Percentiles rank a stretch among this genome's conserved stretches.
Evolutionary conservation across 495 filamentous ascomycete species (phyloP).

Genomic region (Diplogelasinospora grovesii): DNA sequence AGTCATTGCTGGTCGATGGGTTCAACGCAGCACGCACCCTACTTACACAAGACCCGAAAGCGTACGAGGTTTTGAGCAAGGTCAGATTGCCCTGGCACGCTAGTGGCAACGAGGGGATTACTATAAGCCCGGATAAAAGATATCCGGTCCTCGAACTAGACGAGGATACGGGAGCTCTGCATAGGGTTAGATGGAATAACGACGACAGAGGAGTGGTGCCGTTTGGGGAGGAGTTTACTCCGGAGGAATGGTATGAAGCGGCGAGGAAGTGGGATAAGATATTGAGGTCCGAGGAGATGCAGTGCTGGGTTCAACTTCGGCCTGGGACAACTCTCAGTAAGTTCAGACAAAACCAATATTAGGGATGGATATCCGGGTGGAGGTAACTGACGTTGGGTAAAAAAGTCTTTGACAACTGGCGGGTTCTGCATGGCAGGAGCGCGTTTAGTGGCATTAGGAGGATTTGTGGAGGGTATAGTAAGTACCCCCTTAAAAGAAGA

Average conservation of each 20-base stretch:
- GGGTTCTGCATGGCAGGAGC: conserved; percentile 78
- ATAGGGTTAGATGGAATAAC: conserved; percentile 85
- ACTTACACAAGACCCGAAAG: conserved; percentile 33
- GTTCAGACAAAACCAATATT: conserved; percentile 8
- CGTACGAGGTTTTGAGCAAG: conserved; percentile 46
- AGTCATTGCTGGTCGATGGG: conserved; percentile 75
- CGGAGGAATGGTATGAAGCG: conserved; percentile 67
- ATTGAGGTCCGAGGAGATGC: conserved; percentile 41
- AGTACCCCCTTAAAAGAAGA: no score
- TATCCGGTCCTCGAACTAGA: conserved; percentile 62
- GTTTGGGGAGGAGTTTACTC: conserved; percentile 17
- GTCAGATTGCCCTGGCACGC: conserved; percentile 64
- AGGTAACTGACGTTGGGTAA: background rate
- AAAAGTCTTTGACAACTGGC: conserved; percentile 92
- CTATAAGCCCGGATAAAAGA: conserved; percentile 58
- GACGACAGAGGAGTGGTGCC: conserved; percentile 68
- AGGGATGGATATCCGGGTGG: background rate
- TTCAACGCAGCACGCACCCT: conserved; percentile 62
- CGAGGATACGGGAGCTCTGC: conserved; percentile 39
- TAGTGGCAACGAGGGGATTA: conserved; percentile 75
- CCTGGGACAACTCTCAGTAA: conserved; percentile 73
- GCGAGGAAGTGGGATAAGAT: conserved; percentile 60
- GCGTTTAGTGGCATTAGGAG: conserved; percentile 76
- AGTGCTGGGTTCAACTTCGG: conserved; percentile 70
- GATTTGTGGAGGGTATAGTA: conserved; percentile 85